Conservation (phyloP, 495 filamentous ascomycete species). For the Aspergillus indologenus region DNA sequence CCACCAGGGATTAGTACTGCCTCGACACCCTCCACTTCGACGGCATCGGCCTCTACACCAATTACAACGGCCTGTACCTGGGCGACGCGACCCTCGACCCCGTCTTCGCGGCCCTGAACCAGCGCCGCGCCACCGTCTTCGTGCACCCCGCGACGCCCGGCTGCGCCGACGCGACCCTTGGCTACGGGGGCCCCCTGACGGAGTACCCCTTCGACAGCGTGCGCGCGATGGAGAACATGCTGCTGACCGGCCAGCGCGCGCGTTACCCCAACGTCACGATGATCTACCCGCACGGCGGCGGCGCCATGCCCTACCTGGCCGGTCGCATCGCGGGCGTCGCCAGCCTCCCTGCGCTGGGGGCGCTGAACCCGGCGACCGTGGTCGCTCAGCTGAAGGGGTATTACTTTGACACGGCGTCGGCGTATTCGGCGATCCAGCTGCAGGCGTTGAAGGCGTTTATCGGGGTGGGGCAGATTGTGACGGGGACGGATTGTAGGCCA, state of each 20-base stretch:
- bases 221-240: slow-evolving; percentile 46
- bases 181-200: slow-evolving; percentile 47
- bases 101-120: slow-evolving; percentile 34
- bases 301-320: slow-evolving; percentile 44
- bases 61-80: slow-evolving; percentile 47
- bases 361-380: slow-evolving; percentile 3
- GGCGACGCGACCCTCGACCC: slow-evolving; percentile 43
- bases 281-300: slow-evolving; percentile 50
- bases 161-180: slow-evolving; percentile 25
- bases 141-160: slow-evolving; percentile 50
- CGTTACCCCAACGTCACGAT: slow-evolving; percentile 43
- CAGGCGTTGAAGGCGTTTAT: slow-evolving; percentile 19
- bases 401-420: slow-evolving; percentile 22
- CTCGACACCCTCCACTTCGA: slow-evolving; percentile 33
- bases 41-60: slow-evolving; percentile 48
- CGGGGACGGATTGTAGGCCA: slow-evolving; percentile 22
- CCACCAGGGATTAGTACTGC: slow-evolving; percentile 9
- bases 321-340: slow-evolving; percentile 23
- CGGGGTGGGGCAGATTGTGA: slow-evolving; percentile 13
- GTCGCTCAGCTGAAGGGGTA: slow-evolving; percentile 20
- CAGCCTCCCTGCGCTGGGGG: slow-evolving; percentile 10
- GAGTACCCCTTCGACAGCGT: slow-evolving; percentile 58
- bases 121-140: slow-evolving; percentile 41
- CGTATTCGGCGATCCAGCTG: slow-evolving; percentile 20
- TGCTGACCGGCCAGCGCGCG: slow-evolving; percentile 44